Conservation (phyloP, 257 asterid genomes). For the Sherardia arvensis region DNA sequence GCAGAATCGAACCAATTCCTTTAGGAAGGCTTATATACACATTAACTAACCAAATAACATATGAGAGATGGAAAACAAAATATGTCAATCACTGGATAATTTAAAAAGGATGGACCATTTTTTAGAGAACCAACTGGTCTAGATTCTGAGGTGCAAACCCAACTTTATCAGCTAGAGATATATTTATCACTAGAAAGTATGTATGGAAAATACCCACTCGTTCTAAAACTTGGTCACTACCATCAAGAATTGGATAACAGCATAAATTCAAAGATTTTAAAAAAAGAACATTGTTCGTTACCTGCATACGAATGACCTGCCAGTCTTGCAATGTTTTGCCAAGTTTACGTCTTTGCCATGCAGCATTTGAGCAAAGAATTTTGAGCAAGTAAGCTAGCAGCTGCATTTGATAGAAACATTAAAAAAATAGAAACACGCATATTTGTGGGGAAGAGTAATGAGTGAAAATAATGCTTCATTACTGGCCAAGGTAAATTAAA, state of each 20-base stretch:
- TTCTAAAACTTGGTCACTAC: neutral
- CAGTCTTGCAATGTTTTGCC: conserved; percentile 97
- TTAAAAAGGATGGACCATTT: neutral
- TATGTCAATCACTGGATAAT: neutral
- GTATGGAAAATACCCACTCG: neutral
- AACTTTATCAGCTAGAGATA: neutral
- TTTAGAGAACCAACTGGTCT: neutral
- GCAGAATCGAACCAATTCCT: too few relatives aligned
- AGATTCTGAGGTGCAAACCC: neutral
- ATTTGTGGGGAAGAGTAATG: neutral
- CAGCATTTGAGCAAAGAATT: conserved; percentile 78
- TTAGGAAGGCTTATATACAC: too few relatives aligned
- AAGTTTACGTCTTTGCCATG: conserved; percentile 99
- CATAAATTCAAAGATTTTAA: neutral
- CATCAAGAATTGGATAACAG: neutral
- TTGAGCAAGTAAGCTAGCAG: conserved; percentile 60
- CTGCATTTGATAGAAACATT: conserved; percentile 45
- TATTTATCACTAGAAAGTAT: neutral
- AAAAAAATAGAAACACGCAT: neutral
- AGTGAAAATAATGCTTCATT: neutral
- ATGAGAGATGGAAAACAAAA: too few relatives aligned
- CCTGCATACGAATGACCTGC: conserved; percentile 92
- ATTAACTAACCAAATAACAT: too few relatives aligned
- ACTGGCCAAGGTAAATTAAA: neutral
- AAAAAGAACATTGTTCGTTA: conserved; percentile 3